Evolutionary conservation across 805 yeast species (phyloP), one percentile per base, ranked within the genome.

Genomic region (Hagleromyces aurorensis): DNA sequence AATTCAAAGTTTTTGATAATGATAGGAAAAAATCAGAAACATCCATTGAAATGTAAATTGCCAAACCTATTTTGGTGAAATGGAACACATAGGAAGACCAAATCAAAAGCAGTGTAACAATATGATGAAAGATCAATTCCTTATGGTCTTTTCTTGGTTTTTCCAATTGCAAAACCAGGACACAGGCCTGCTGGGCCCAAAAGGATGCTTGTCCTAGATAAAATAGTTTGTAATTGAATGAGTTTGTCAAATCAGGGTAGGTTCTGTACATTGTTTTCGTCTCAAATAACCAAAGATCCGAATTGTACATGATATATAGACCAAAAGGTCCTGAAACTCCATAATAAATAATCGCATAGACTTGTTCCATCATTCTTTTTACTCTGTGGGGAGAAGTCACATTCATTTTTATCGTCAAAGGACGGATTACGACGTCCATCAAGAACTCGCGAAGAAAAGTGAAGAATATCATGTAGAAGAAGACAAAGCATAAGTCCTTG

Each of bases 121-220:
- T 70, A 56, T 91, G 99, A 59, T 91, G 99, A 57, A 84, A 76
- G 21, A 89, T 83, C 37, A 91, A 70, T 59, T 91, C 98, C 46
- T 76, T 64, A 61, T 77, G 87, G 57, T 91, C 99, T 59, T 86
- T 87, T 58, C 99, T 72, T 34, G 96, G 97, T 56, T 84, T 84
- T 59, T 91, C 99, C 37, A 91, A 68, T 57, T 81, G 94, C 40
- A 91, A 66, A 25, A 75, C 61, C 40, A 91, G 65, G 18, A 91
- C 81, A 22, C 82, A 75, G 1, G 93, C 78, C 61, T 91, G 98
- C 63, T 91, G 99, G 13, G 86, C 76, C 99, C 99, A 91, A 59
- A 85, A 91, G 4, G 96, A 81, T 5, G 97, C 96, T 62, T 91
- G 97, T 23, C 82, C 75, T 38, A 91, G 64, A 55, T 91, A 91